Conservation (phyloP, 148 eudicot genomes). For the Heliamphora exappendiculata region DNA sequence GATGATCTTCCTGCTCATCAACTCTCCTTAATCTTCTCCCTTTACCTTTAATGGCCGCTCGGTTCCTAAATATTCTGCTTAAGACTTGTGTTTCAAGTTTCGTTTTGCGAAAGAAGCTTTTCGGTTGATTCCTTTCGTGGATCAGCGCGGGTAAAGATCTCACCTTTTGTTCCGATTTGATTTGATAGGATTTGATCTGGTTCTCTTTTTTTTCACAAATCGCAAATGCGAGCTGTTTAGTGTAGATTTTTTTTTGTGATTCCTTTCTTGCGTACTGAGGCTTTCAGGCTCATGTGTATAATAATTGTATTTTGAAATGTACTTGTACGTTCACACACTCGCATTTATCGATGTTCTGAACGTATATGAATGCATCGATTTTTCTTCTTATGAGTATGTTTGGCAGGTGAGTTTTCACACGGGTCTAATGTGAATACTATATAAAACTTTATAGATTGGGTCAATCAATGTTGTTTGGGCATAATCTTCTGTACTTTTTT, state of each 20-base stretch:
- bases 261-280: slow-evolving; percentile 29
- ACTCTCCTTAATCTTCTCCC: slow-evolving; percentile 3
- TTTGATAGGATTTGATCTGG: slow-evolving; percentile 11
- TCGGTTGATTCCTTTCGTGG: slow-evolving; percentile 39
- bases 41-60: neutral
- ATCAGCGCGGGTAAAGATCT: slow-evolving; percentile 50
- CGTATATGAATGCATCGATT: neutral
- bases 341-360: too few species aligned
- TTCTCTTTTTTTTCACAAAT: slow-evolving; percentile 6
- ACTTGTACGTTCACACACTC: neutral
- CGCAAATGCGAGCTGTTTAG: slow-evolving; percentile 7
- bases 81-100: slow-evolving; percentile 1
- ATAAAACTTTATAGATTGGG: neutral
- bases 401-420: neutral
- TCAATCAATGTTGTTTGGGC: neutral
- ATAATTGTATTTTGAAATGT: neutral
- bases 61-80: neutral
- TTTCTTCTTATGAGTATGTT: neutral
- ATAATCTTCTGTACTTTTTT: neutral
- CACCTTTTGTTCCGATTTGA: slow-evolving; percentile 22
- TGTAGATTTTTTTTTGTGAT: slow-evolving; percentile 14
- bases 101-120: neutral
- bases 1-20: neutral
- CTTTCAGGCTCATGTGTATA: neutral
- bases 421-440: neutral